Evolutionary conservation across 805 yeast species (phyloP), one percentile per base, ranked within the genome.

Genomic region (Barnettozyma sp.): DNA sequence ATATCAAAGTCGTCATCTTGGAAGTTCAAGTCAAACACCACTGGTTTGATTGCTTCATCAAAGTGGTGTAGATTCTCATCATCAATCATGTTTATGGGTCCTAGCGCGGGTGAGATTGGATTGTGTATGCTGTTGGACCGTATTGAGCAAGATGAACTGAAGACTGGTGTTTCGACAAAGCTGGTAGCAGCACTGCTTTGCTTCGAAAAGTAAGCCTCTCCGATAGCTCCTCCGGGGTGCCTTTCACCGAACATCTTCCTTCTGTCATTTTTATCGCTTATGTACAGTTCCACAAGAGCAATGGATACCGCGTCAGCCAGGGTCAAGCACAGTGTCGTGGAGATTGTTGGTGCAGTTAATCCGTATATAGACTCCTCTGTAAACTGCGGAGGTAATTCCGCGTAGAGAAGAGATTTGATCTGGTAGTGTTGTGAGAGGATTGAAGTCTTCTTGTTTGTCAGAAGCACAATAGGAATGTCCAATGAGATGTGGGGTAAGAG

Each of bases 151-250:
- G 48, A 13, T 7, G 46, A 40, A 22, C 43, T 34, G 26, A 36
- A 38, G 9, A 26, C 16, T 3, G 37, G 37, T 4, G 35, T 22
- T 19, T 34, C 38, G 9, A 30, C 12, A 23, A 38, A 38, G 33
- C 39, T 30, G 10, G 31, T 19, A 1, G 33, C 16, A 9, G 33
- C 53, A 33, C 53, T 56, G 34, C 55, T 61, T 14, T 57, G 54
- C 2, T 55, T 47, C 2, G 49, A 46, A 4, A 43, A 14, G 39
- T 61, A 68, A 6, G 67, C 62, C 35, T 63, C 65, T 12, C 96
- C 96, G 51, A 86, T 85, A 2, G 92, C 82, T 13, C 96, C 96
- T 15, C 95, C 95, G 2, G 96, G 96, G 51, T 86, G 96, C 52
- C 80, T 71, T 42, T 70, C 71, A 7, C 81, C 78, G 58, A 86